A percentile compares a stretch with the other conserved stretches of the same genome.
These are phyloP conservation scores for Sclerotinia spermophila DNA, from an alignment of 2,329 filamentous ascomycete genomes.

Conservation along the genomic window DNA sequence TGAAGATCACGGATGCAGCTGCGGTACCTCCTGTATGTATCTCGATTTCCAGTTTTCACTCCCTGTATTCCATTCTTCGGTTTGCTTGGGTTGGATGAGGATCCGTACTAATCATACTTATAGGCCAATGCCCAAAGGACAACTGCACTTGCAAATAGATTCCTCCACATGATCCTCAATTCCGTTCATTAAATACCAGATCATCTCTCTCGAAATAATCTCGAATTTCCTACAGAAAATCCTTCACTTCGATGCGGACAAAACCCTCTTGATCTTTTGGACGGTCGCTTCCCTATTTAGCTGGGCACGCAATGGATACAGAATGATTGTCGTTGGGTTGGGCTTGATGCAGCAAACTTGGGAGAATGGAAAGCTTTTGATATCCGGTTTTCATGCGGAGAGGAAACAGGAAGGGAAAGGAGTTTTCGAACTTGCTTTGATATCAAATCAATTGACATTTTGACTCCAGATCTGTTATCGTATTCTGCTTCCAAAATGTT, in stretches of 20 bases:
- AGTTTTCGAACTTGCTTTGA: background rate
- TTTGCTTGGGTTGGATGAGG: background rate
- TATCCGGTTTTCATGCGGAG: background rate
- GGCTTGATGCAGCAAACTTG: background rate
- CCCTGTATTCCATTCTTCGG: background rate
- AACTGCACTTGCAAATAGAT: constrained; percentile 3
- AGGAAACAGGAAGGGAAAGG: background rate
- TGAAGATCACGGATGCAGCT: background rate
- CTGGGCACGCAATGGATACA: background rate
- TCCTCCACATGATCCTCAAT: background rate
- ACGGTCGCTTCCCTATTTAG: background rate
- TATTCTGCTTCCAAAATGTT: background rate
- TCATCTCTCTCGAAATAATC: background rate
- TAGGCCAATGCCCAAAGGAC: constrained; percentile 2
- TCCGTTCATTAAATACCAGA: background rate
- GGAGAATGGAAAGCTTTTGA: background rate
- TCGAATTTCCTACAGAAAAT: background rate
- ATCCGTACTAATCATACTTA: background rate
- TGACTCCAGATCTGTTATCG: background rate
- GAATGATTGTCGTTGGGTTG: background rate
- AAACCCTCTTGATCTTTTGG: background rate
- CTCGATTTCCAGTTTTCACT: no score
- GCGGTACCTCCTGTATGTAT: background rate
- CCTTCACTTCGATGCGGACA: background rate
- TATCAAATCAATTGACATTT: constrained; percentile 7